Conservation (phyloP, 306 rosid species). For the Vigna hirtella region DNA sequence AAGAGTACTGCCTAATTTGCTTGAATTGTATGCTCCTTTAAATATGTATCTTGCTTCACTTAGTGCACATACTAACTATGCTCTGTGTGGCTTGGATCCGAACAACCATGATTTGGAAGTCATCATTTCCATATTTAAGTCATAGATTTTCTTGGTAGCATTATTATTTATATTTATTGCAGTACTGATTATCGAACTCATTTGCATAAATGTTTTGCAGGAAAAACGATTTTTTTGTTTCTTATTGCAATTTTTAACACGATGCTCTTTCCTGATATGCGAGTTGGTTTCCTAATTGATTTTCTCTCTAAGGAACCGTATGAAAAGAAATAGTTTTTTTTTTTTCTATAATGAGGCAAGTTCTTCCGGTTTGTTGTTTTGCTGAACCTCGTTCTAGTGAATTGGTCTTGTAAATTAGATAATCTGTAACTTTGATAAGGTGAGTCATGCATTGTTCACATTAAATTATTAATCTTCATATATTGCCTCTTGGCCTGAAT, state of each 20-base stretch:
- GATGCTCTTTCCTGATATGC: background rate
- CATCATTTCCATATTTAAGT: background rate
- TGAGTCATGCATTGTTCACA: background rate
- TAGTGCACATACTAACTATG: background rate
- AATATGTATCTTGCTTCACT: background rate
- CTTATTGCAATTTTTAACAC: background rate
- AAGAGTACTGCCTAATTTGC: background rate
- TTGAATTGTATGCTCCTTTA: background rate
- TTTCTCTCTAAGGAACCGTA: background rate
- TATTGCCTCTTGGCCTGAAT: background rate
- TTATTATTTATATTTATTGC: background rate
- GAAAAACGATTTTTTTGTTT: background rate
- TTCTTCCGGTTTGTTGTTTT: background rate
- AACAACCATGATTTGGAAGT: background rate
- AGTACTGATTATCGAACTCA: background rate
- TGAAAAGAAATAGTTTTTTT: background rate
- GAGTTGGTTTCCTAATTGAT: conserved; percentile 12
- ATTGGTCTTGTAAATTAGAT: background rate
- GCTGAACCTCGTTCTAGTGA: background rate
- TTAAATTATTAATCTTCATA: background rate
- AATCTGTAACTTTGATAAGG: background rate
- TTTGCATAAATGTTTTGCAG: background rate
- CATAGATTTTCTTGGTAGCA: conserved; percentile 10
- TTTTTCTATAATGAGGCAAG: background rate
- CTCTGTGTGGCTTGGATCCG: background rate